Percentiles rank a stretch among this genome's conserved stretches.
Conservation (phyloP, 2,329 filamentous ascomycete genomes). For the Trichocomaceae sp. region DNA sequence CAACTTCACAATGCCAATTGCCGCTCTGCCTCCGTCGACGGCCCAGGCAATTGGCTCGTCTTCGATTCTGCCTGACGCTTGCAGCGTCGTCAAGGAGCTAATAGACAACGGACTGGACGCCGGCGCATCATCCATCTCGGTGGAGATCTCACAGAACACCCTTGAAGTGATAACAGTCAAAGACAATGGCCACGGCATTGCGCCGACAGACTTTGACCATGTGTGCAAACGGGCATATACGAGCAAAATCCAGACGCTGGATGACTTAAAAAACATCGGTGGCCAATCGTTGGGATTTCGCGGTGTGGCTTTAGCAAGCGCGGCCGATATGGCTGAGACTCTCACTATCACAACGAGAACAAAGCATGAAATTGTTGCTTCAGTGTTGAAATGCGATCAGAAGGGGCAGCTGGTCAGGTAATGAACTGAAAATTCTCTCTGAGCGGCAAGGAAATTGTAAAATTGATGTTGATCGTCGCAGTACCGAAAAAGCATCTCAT, state of each 20-base stretch:
- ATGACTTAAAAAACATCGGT: conserved; percentile 51
- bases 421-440: neutral
- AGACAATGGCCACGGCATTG: conserved; percentile 59
- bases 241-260: conserved; percentile 55
- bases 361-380: conserved; percentile 51
- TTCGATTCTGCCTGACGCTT: conserved; percentile 52
- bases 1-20: conserved; percentile 38
- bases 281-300: conserved; percentile 56
- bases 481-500: conserved; percentile 43
- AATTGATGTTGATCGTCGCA: conserved; percentile 14
- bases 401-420: conserved; percentile 46
- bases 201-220: conserved; percentile 47
- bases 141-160: conserved; percentile 55
- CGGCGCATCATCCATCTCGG: conserved; percentile 48
- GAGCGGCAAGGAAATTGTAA: neutral
- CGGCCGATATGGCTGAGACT: conserved; percentile 51
- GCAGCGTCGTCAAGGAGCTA: conserved; percentile 57
- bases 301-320: conserved; percentile 58
- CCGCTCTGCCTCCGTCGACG: conserved; percentile 35
- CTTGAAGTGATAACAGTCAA: conserved; percentile 57
- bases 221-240: conserved; percentile 56
- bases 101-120: conserved; percentile 64
- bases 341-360: conserved; percentile 52
- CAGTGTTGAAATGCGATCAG: conserved; percentile 45
- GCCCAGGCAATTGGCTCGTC: conserved; percentile 51